Base-by-base conservation (phyloP, 2,329 filamentous ascomycete species). In the Beauveria bassiana region DNA sequence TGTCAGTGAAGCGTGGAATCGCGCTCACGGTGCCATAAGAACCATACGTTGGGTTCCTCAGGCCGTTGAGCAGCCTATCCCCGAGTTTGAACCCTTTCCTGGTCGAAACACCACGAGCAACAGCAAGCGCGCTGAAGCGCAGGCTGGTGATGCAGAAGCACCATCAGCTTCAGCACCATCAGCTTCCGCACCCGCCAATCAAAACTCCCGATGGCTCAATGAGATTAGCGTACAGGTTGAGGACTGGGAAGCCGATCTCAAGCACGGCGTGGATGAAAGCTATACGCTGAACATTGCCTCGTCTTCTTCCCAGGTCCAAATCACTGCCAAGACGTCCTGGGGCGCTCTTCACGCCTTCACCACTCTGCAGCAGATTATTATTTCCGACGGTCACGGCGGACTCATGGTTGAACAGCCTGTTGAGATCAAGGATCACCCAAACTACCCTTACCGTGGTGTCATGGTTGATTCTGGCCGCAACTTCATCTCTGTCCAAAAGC, bases 221-320 rank as follows among this genome's bases (percentile, higher is more conserved):
- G 70, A 70, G 14, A 71, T 85, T 43, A 72, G 78, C 28, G 70
- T 85, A 50, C 70, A 76, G 7, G 70, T 85, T 28, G 65, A 73
- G 7, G 72, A 85, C 65, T 68, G 68, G 47, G 64, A 74, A 14
- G 80, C 78, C 4, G 74, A 79, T 62, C 71, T 85, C 34, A 76
- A 83, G 67, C 81, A 84, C 65, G 81, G 79, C 3, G 81, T 83
- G 24, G 79, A 84, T 61, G 81, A 84, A 66, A 82, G 80, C n/a
- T 84, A 84, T 68, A 80, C 76, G 0, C 65, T 84, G 22, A 71
- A 77, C 20, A 74, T 82, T 43, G 64, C 68, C 1, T 64, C 71
- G 6, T 68, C 68, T 22, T 78, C 79, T 3, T 68, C 71, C 40
- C 70, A 69, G 4, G 71, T 84, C 61, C 67, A 75, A 9, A 77